Percentiles rank a stretch among this genome's conserved stretches.
These are phyloP conservation scores for Amylocystis lapponica DNA, from an alignment of 768 basidiomycete genomes.

Conservation along the genomic window DNA sequence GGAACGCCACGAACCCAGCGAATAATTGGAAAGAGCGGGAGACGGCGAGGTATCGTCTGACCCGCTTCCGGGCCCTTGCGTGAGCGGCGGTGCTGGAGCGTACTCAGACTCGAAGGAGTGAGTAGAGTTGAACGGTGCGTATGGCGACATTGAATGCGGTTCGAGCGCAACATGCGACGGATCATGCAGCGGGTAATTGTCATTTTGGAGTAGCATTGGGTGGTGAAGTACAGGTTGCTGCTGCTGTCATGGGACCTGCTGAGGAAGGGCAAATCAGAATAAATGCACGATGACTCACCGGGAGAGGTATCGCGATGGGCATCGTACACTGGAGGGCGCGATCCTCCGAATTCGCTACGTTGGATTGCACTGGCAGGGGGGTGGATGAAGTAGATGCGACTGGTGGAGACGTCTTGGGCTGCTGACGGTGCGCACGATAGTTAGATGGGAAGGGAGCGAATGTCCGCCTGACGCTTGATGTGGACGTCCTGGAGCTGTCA, in stretches of 20 bases:
- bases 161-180: too few relatives aligned
- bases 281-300: constrained; percentile 3
- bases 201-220: too few relatives aligned
- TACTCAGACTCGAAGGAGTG: constrained; percentile 8
- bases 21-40: constrained; percentile 14
- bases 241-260: too few relatives aligned
- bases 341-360: constrained; percentile 3
- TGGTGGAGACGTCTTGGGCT: constrained; percentile 4
- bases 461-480: constrained; percentile 29
- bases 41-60: constrained; percentile 8
- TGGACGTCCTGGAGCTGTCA: constrained; percentile 10
- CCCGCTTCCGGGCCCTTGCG: constrained; percentile 4
- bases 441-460: constrained; percentile 36
- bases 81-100: constrained; percentile 3
- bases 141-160: too few relatives aligned
- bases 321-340: neutral
- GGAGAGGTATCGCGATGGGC: neutral
- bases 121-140: too few relatives aligned
- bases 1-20: constrained; percentile 6
- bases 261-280: too few relatives aligned
- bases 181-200: too few relatives aligned
- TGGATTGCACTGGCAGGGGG: too few relatives aligned
- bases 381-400: constrained; percentile 6
- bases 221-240: too few relatives aligned
- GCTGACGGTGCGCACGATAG: constrained; percentile 11